A percentile compares a stretch with the other conserved stretches of the same genome.
phyloP scores from a whole-genome alignment of 331 rosid species.

The Saraca asoca region DNA sequence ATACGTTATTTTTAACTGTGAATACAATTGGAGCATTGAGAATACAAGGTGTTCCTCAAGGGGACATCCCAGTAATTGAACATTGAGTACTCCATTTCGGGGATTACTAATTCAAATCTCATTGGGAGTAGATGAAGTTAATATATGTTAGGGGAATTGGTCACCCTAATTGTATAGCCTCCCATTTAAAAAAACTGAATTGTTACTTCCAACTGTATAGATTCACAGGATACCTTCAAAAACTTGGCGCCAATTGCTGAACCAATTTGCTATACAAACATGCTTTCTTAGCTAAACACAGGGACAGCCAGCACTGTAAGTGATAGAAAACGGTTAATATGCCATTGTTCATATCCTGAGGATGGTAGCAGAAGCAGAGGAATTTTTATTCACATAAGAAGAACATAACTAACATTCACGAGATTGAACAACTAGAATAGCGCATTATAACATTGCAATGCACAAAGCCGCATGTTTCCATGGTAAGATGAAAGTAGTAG shows the following conservation, averaged over 20 bases:
- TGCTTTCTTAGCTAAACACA: not conserved
- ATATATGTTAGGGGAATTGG: too few relatives aligned
- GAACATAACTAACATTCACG: not conserved
- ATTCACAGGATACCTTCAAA: too few relatives aligned
- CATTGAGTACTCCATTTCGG: too few relatives aligned
- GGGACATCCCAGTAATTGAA: too few relatives aligned
- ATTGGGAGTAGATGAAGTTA: too few relatives aligned
- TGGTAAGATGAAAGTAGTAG: constrained; percentile 8
- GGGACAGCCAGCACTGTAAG: not conserved
- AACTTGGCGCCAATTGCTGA: not conserved
- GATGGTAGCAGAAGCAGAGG: not conserved
- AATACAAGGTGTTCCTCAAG: too few relatives aligned
- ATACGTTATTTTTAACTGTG: not conserved
- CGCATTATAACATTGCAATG: not conserved
- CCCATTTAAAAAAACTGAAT: too few relatives aligned
- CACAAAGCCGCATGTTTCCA: not conserved
- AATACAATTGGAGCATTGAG: not conserved
- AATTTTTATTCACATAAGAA: not conserved
- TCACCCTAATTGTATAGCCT: too few relatives aligned
- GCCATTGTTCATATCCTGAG: not conserved
- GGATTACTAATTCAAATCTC: too few relatives aligned
- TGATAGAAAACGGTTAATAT: too few relatives aligned
- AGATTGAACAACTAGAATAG: not conserved
- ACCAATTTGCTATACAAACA: not conserved
- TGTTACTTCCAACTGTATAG: too few relatives aligned